Base-by-base conservation (phyloP, 1,284 basidiomycete genomes). In the Cutaneotrichosporon cutaneum region DNA sequence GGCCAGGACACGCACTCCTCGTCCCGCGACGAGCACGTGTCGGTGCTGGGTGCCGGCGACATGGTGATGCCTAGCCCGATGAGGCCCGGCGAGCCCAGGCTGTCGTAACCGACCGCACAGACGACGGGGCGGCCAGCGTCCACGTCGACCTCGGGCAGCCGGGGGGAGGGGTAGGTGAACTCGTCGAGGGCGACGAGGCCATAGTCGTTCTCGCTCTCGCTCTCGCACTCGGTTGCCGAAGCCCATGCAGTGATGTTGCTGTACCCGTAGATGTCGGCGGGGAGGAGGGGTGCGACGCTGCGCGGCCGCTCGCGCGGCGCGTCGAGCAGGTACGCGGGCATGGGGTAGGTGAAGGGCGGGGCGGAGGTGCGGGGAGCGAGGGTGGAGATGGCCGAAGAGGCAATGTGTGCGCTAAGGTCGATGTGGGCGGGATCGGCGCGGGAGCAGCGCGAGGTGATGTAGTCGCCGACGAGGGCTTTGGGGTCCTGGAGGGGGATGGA, bases 351-450 rank as follows among this genome's bases (percentile, higher is more conserved):
- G 56, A 68, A 67, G 22, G 58, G 54, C 2, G 47, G 48, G 42
- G 52, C 52, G 33, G 13, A 42, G 56, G 21, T 35, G 58, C 47
- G 60, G 2, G 53, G 60, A 2, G 58, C 65, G 18, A 64, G 58
- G 5, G 33, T 54, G 26, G 53, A 35, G 22, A 59, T 48, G 36
- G 59, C 61, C 10, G 44, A 60, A 3, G 70, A 70, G 56, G 73
- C 63, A 35, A 79, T 63, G 70, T 72, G 77, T n/a, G 73, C 69
- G 6, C 73, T 75, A 9, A 79, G 56, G 44, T 65, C 71, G 53
- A 79, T 66, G 58, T 68, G 68, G 54, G 66, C 67, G n/a, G 68
- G 63, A 62, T 75, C 70, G n/a, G 73, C 69, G 21, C 56, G 59
- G 21, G 44, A 32, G 4, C 47, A 36, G n/a, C 63, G 60, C 36